These are phyloP conservation scores for Boletus vinaceobasis DNA, from an alignment of 768 basidiomycete genomes.

Conservation along the genomic window DNA sequence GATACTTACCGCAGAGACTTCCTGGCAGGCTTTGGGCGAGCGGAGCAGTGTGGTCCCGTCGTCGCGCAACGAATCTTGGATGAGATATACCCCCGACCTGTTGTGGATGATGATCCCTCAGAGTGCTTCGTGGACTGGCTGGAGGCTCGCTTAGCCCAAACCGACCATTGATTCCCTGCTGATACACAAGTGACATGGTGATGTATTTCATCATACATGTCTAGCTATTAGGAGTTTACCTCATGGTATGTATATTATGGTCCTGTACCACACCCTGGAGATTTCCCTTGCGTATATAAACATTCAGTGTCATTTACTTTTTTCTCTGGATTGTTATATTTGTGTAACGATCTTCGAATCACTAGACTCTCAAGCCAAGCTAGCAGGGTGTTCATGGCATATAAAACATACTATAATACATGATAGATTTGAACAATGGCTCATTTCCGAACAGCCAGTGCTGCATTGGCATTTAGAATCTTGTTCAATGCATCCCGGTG, in stretches of 20 bases:
- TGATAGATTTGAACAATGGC: not conserved
- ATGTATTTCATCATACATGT: not conserved
- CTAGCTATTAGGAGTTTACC: too few relatives aligned
- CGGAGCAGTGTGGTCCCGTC: slow-evolving; percentile 64
- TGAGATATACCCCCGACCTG: slow-evolving; percentile 36
- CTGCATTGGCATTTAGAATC: slow-evolving; percentile 45
- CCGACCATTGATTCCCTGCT: slow-evolving; percentile 20
- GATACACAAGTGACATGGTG: not conserved
- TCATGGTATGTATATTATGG: not conserved
- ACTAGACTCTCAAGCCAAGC: too few relatives aligned
- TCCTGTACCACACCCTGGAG: not conserved
- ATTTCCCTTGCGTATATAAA: not conserved
- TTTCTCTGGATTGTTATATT: not conserved
- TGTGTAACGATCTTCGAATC: not conserved
- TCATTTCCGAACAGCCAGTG: slow-evolving; percentile 2
- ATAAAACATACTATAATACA: not conserved
- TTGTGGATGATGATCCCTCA: slow-evolving; percentile 31
- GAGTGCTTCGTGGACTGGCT: slow-evolving; percentile 44
- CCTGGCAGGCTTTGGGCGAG: slow-evolving; percentile 71
- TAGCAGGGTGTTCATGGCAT: too few relatives aligned
- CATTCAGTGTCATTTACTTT: too few relatives aligned
- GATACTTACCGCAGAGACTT: slow-evolving; percentile 65
- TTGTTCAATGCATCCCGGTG: slow-evolving; percentile 65
- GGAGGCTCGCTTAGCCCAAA: slow-evolving; percentile 25
- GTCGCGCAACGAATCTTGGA: slow-evolving; percentile 59